These are phyloP conservation scores for Globisporangium ultimum DNA, from an alignment of 352 stramenopile species.

Conservation along the genomic window DNA sequence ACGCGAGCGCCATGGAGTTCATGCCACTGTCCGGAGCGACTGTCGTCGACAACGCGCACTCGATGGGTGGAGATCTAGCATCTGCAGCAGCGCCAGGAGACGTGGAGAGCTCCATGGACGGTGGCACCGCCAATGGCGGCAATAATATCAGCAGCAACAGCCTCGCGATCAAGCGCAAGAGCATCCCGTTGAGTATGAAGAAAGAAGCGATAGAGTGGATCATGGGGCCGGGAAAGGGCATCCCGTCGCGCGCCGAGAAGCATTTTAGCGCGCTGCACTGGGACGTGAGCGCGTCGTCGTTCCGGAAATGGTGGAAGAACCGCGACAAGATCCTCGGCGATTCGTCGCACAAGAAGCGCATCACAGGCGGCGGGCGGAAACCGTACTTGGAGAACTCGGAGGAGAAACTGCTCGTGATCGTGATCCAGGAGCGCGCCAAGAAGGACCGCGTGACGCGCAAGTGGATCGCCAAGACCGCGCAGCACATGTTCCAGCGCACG, in stretches of 20 bases:
- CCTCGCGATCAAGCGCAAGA: slow-evolving; percentile 55
- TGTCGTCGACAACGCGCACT: slow-evolving; percentile 12
- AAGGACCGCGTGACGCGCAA: slow-evolving; percentile 78
- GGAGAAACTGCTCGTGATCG: slow-evolving; percentile 67
- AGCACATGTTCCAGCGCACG: slow-evolving; percentile 82
- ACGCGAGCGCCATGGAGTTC: slow-evolving; percentile 19
- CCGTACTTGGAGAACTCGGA: slow-evolving; percentile 66
- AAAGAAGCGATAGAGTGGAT: slow-evolving; percentile 84
- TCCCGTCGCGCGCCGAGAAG: slow-evolving; percentile 68
- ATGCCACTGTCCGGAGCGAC: slow-evolving; percentile 23
- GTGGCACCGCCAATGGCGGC: not conserved
- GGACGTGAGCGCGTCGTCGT: slow-evolving; percentile 74
- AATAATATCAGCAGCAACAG: slow-evolving; percentile 3
- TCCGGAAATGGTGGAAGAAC: slow-evolving; percentile 86
- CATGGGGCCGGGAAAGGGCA: slow-evolving; percentile 60
- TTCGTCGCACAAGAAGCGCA: slow-evolving; percentile 66
- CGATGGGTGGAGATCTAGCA: slow-evolving; percentile 2
- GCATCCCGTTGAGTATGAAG: slow-evolving; percentile 77
- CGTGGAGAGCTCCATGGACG: not conserved
- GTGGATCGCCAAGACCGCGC: slow-evolving; percentile 81
- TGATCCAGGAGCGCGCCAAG: slow-evolving; percentile 75
- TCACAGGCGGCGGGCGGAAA: slow-evolving; percentile 66
- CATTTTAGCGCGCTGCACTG: slow-evolving; percentile 69
- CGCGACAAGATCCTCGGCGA: slow-evolving; percentile 75
- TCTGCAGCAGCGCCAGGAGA: not conserved